Percentiles rank a stretch among this genome's conserved stretches.
phyloP scores from a whole-genome alignment of 805 yeast species.

The Candida boleticola region DNA sequence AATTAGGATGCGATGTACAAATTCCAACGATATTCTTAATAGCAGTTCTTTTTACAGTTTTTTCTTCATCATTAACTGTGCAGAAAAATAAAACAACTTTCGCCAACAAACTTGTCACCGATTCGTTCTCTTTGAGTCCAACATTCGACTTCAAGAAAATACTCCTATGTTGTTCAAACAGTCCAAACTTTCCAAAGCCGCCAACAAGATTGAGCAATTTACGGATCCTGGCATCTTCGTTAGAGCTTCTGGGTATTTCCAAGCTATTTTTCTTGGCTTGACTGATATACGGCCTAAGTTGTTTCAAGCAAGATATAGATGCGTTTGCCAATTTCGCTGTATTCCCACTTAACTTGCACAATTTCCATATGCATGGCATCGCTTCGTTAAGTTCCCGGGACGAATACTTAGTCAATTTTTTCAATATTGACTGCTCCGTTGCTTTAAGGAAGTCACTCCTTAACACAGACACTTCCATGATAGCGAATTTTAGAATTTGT shows the following conservation, averaged over 20 bases:
- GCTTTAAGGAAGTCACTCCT: constrained; percentile 49
- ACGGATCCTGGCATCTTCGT: constrained; percentile 14
- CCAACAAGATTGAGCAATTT: constrained; percentile 66
- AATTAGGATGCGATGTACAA: constrained; percentile 60
- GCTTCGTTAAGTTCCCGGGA: constrained; percentile 68
- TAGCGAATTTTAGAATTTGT: constrained; percentile 49
- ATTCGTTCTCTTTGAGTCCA: constrained; percentile 49
- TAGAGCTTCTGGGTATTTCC: background rate
- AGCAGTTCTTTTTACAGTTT: constrained; percentile 44
- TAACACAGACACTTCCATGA: constrained; percentile 44
- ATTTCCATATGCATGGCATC: constrained; percentile 63
- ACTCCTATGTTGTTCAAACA: constrained; percentile 47
- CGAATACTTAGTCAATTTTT: constrained; percentile 57
- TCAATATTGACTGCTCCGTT: constrained; percentile 52
- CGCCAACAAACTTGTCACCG: constrained; percentile 55
- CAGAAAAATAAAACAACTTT: constrained; percentile 60
- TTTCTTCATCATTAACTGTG: constrained; percentile 10
- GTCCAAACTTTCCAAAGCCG: constrained; percentile 66
- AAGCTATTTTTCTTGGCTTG: constrained; percentile 42
- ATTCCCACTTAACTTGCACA: constrained; percentile 47
- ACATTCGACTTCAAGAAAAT: constrained; percentile 38
- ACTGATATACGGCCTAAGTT: constrained; percentile 47
- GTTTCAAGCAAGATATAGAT: constrained; percentile 56
- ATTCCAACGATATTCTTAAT: constrained; percentile 56
- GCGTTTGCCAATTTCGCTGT: constrained; percentile 56